These are phyloP conservation scores for Aspergillus sp. DNA, from an alignment of 2,329 filamentous ascomycete genomes.

Conservation along the genomic window DNA sequence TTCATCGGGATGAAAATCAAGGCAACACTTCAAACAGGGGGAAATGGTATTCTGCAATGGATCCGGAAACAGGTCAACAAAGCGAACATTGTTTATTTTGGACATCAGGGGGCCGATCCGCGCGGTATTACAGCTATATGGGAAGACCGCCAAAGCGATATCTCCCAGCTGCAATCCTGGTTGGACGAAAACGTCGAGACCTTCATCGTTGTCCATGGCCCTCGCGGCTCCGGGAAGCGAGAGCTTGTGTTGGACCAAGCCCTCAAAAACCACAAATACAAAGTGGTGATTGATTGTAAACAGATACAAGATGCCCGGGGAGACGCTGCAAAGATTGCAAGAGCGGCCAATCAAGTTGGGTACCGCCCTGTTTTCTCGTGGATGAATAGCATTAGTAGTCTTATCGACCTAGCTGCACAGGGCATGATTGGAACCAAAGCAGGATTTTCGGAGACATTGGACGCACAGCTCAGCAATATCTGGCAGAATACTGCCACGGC, in stretches of 20 bases:
- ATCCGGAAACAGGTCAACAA: constrained; percentile 60
- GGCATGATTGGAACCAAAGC: constrained; percentile 92
- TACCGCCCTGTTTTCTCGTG: constrained; percentile 93
- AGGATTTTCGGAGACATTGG: constrained; percentile 87
- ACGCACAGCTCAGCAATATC: constrained; percentile 85
- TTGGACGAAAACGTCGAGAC: constrained; percentile 83
- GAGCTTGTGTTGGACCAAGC: constrained; percentile 84
- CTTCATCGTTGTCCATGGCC: constrained; percentile 90
- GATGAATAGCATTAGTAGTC: constrained; percentile 90
- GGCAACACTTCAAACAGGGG: constrained; percentile 66
- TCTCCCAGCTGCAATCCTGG: constrained; percentile 79
- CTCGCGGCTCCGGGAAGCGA: constrained; percentile 83
- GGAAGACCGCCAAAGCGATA: constrained; percentile 77
- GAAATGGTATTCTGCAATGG: constrained; percentile 74
- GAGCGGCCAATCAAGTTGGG: constrained; percentile 76
- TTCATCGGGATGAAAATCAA: constrained; percentile 88
- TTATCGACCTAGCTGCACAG: constrained; percentile 88
- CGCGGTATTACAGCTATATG: constrained; percentile 75
- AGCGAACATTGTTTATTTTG: constrained; percentile 42
- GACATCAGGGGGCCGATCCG: constrained; percentile 51
- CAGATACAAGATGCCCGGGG: constrained; percentile 86
- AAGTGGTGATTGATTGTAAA: constrained; percentile 87
- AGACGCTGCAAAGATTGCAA: constrained; percentile 77
- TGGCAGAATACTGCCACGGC: constrained; percentile 77
- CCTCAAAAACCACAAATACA: constrained; percentile 68